Base-by-base conservation (phyloP, 129 eudicot genomes). In the Saussurea involucrata region DNA sequence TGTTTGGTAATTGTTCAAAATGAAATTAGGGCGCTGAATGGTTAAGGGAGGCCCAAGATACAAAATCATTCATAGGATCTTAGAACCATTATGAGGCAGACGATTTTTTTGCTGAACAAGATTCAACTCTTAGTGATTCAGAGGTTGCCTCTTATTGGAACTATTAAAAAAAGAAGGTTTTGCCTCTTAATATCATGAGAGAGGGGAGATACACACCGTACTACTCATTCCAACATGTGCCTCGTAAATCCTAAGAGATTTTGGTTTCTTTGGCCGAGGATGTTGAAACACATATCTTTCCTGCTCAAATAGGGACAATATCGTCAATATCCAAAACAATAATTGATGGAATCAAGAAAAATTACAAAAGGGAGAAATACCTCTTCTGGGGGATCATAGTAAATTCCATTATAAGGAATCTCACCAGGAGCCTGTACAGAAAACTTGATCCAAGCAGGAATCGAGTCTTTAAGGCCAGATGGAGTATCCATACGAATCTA, bases 141-240 rank as follows among this genome's bases (percentile, higher is more conserved):
- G n/a, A n/a, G n/a, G n/a, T n/a, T n/a, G n/a, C n/a, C n/a, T n/a
- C n/a, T n/a, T n/a, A n/a, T n/a, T n/a, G n/a, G n/a, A n/a, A n/a
- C n/a, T n/a, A n/a, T n/a, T n/a, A n/a, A n/a, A n/a, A n/a, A n/a
- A n/a, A n/a, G n/a, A n/a, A n/a, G n/a, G n/a, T n/a, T n/a, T n/a
- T n/a, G n/a, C n/a, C n/a, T n/a, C 69, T 65, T 24, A n/a, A 78
- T 82, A 46, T 68, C 67, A 84, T 73, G 68, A 75, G 63, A 61
- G 80, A 72, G 68, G 74, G 76, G 77, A 71, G 77, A 77, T 77
- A 66, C 92, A 53, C 76, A 95, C 99, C 90, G 89, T 85, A 81
- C 99, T 95, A 79, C 99, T 95, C 99, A 95, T 95, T 85, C 99
- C 99, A 60, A 95, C 95, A 73, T 95, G 99, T 72, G 96, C 85